phyloP scores from a whole-genome alignment of 2,329 filamentous ascomycete species.

The Hymenoscyphus albidus region DNA sequence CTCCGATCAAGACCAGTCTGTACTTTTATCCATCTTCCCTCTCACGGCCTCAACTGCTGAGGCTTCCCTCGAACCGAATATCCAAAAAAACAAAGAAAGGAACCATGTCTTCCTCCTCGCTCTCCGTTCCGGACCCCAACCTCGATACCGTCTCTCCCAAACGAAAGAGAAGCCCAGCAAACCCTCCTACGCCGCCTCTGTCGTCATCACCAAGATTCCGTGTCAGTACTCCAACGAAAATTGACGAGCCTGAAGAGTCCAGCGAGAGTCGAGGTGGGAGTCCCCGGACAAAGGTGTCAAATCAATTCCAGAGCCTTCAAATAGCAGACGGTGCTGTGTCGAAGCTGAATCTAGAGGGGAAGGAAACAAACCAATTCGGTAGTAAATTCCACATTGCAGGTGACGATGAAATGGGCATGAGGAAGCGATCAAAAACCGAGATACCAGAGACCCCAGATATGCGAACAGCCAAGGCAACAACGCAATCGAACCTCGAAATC shows the following conservation, averaged over 20 bases:
- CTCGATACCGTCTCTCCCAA: conserved; percentile 10
- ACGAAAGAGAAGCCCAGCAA: conserved; percentile 14
- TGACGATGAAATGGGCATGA: conserved; percentile 18
- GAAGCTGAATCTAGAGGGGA: conserved; percentile 24
- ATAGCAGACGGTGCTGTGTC: conserved; percentile 24
- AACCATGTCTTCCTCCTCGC: conserved; percentile 1
- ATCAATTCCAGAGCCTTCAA: conserved; percentile 32
- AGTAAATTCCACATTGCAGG: conserved; percentile 1
- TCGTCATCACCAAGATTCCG: conserved; percentile 19
- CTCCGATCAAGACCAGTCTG: neutral
- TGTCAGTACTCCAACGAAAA: conserved; percentile 10
- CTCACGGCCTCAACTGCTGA: neutral
- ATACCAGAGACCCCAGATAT: conserved; percentile 30
- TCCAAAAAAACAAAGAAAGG: neutral
- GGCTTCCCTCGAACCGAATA: neutral
- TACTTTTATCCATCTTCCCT: neutral
- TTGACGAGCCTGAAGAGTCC: neutral
- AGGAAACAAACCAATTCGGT: neutral
- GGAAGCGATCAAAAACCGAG: conserved; percentile 29
- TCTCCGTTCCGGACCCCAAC: neutral
- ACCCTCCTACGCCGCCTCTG: conserved; percentile 22
- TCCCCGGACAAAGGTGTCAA: conserved; percentile 33
- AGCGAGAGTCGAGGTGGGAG: conserved; percentile 19
- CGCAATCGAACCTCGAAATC: conserved; percentile 13
- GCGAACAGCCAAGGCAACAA: conserved; percentile 2